phyloP scores from a whole-genome alignment of 305 asterid genomes.

The Solanum chacoense region DNA sequence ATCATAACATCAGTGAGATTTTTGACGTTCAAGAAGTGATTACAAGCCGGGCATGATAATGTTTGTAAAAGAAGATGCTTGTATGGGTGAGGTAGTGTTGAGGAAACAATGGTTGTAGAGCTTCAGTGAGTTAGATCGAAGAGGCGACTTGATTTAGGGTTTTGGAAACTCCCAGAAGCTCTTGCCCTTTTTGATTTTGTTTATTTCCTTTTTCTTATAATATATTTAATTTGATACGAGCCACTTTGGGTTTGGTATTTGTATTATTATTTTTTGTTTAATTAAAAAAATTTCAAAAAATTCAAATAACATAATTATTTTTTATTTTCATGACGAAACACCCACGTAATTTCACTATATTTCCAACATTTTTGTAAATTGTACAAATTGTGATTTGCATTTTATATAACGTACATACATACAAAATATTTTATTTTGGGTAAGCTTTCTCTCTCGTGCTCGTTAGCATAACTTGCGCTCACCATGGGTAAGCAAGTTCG shows the following conservation, averaged over 20 bases:
- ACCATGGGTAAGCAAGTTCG: not conserved
- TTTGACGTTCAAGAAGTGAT: too few relatives aligned
- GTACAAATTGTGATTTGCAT: too few relatives aligned
- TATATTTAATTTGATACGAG: not conserved
- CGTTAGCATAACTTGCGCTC: not conserved
- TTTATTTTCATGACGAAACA: too few relatives aligned
- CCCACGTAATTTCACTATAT: not conserved
- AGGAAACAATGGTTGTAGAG: not conserved
- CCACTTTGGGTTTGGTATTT: not conserved
- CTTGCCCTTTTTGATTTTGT: not conserved
- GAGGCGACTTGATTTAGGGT: too few relatives aligned
- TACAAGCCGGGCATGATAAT: too few relatives aligned
- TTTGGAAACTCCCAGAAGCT: not conserved
- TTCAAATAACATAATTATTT: not conserved
- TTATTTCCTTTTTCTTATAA: too few relatives aligned
- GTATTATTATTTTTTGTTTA: too few relatives aligned
- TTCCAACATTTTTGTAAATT: too few relatives aligned
- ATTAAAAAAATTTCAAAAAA: not conserved
- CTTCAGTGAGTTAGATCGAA: not conserved
- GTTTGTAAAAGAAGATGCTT: too few relatives aligned
- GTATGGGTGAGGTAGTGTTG: not conserved
- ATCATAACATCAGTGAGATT: not conserved
- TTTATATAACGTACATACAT: not conserved
- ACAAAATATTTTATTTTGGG: not conserved
- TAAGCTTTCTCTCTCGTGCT: not conserved